A percentile compares a stretch with the other conserved stretches of the same genome.
Conservation (phyloP, 2,329 filamentous ascomycete species). For the Metarhizium anisopliae region DNA sequence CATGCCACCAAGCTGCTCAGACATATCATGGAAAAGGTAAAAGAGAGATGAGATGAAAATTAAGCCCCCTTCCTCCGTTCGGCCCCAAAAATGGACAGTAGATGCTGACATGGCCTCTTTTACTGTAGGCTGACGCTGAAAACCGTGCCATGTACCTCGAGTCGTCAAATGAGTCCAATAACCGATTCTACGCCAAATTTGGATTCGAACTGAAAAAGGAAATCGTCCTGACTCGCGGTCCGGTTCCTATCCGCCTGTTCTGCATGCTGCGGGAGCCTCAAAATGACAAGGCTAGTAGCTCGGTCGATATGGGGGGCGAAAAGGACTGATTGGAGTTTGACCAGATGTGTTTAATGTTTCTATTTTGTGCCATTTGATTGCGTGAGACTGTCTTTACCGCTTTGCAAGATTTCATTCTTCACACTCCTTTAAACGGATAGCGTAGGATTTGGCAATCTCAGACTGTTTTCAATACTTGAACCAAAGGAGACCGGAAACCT, state of each 20-base stretch:
- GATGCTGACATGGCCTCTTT: not conserved
- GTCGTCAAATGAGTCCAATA: constrained; percentile 61
- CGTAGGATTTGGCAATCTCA: too few relatives aligned
- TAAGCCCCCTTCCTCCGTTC: too few relatives aligned
- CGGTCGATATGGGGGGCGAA: not conserved
- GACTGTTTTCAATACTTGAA: too few relatives aligned
- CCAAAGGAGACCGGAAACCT: too few relatives aligned
- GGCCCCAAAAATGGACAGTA: not conserved
- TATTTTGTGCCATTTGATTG: not conserved
- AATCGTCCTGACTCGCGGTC: constrained; percentile 51
- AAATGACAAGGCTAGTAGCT: constrained; percentile 14
- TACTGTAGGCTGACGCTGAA: constrained; percentile 57
- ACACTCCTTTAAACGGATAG: too few relatives aligned
- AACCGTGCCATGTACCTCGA: constrained; percentile 67
- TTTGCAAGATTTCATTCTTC: too few relatives aligned
- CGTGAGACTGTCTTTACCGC: too few relatives aligned
- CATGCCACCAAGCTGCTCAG: constrained; percentile 64
- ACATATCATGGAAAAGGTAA: constrained; percentile 55
- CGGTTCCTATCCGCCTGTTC: constrained; percentile 55
- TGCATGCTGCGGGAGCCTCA: constrained; percentile 75
- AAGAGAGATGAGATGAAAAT: not conserved
- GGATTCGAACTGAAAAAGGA: constrained; percentile 60
- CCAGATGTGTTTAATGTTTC: constrained; percentile 8
- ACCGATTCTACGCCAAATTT: constrained; percentile 64
- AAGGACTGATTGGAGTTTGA: constrained; percentile 1